Conservation (phyloP, 139 green algal species). For the Deuterostichococcus epilithicus region DNA sequence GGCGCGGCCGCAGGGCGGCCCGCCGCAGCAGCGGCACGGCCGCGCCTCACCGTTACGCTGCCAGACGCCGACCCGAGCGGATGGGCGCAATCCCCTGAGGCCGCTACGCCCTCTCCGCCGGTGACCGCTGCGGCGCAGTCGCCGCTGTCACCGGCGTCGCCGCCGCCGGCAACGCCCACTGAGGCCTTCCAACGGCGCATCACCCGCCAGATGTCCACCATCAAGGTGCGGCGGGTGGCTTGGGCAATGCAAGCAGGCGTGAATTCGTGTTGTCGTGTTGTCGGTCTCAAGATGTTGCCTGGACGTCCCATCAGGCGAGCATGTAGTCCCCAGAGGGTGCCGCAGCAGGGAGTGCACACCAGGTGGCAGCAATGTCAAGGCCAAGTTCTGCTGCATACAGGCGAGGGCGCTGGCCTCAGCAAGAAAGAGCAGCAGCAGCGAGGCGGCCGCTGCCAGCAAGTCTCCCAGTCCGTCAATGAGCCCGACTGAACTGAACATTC, state of each 20-base stretch:
- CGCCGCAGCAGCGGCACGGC: too few relatives aligned
- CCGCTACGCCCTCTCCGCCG: too few relatives aligned
- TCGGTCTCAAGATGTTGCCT: too few relatives aligned
- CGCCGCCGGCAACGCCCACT: not conserved
- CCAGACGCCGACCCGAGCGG: too few relatives aligned
- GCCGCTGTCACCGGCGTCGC: too few relatives aligned
- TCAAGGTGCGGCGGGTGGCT: not conserved
- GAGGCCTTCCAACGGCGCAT: not conserved
- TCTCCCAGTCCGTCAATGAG: constrained; percentile 13
- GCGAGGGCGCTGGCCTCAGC: not conserved
- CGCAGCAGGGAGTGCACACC: not conserved
- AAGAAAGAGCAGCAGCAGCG: not conserved
- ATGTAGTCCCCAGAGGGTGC: not conserved
- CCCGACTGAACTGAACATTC: constrained; percentile 16
- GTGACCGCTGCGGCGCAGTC: too few relatives aligned
- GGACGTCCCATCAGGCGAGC: not conserved
- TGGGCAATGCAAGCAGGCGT: not conserved
- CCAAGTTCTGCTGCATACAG: not conserved
- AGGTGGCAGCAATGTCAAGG: not conserved
- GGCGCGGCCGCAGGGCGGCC: too few relatives aligned
- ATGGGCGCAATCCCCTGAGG: too few relatives aligned
- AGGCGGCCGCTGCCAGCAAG: not conserved
- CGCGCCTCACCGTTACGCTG: too few relatives aligned
- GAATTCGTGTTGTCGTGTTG: too few relatives aligned
- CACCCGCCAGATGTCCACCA: not conserved